Percentiles rank a stretch among this genome's conserved stretches.
Conservation (phyloP, 495 filamentous ascomycete genomes). For the Bacidia gigantensis region DNA sequence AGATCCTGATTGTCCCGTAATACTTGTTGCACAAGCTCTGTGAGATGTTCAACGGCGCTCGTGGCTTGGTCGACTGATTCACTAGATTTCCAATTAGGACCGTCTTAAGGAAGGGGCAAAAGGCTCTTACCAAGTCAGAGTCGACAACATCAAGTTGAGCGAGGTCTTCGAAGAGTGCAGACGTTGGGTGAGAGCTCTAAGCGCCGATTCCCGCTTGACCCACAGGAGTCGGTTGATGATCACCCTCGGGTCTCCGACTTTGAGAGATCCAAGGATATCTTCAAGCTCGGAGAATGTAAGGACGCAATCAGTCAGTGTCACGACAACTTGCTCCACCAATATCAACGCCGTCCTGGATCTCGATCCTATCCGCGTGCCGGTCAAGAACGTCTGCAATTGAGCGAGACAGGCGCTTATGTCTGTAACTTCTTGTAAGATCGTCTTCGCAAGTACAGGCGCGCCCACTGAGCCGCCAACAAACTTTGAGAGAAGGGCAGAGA, state of each 20-base stretch:
- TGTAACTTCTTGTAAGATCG: conserved; percentile 13
- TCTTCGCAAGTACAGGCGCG: conserved; percentile 12
- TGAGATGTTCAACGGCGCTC: neutral
- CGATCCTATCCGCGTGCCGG: conserved; percentile 11
- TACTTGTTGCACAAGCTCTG: neutral
- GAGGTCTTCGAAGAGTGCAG: conserved; percentile 18
- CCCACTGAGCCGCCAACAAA: conserved; percentile 12
- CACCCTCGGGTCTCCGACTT: conserved; percentile 9
- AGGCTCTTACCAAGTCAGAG: conserved; percentile 19
- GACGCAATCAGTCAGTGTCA: conserved; percentile 20
- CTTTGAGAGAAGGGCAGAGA: conserved; percentile 8
- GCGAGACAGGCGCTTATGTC: conserved; percentile 14
- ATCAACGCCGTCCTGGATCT: conserved; percentile 14
- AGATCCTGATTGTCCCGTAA: neutral
- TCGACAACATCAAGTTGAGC: conserved; percentile 18
- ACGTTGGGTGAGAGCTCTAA: conserved; percentile 14
- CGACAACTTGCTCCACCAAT: conserved; percentile 18
- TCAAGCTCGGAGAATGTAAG: conserved; percentile 21
- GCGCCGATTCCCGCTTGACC: conserved; percentile 14
- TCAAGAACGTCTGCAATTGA: conserved; percentile 14
- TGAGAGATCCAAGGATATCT: conserved; percentile 14
- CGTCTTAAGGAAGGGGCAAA: too few relatives aligned
- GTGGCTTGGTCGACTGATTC: neutral
- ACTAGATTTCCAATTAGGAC: neutral
- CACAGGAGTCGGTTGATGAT: conserved; percentile 18